These are phyloP conservation scores for Starmera quercuum DNA, from an alignment of 805 yeast species.

Conservation along the genomic window DNA sequence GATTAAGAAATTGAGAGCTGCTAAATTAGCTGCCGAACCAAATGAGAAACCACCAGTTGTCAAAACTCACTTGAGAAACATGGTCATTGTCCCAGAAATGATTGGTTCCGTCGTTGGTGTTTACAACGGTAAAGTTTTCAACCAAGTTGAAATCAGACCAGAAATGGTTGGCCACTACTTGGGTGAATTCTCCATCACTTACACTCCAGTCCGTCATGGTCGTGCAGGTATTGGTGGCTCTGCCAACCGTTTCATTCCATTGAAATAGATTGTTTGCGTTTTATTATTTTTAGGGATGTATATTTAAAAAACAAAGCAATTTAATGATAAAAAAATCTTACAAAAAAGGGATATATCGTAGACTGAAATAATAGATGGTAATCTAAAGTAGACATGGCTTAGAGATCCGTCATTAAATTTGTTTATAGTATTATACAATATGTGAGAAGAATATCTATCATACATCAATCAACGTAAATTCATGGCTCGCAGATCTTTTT, in stretches of 20 bases:
- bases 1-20: conserved; percentile 96
- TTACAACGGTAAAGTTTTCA: conserved; percentile 99
- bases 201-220: conserved; percentile 99
- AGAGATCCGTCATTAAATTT: too few relatives aligned
- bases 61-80: conserved; percentile 99
- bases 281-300: conserved; percentile 11
- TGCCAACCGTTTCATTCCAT: conserved; percentile 69
- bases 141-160: conserved; percentile 97
- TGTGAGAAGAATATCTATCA: too few relatives aligned
- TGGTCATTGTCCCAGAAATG: conserved; percentile 99
- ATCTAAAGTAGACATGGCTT: too few relatives aligned
- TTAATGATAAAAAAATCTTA: too few relatives aligned
- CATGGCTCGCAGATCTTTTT: conserved; percentile 65
- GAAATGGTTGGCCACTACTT: conserved; percentile 99
- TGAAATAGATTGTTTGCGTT: conserved; percentile 30
- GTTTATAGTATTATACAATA: too few relatives aligned
- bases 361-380: too few relatives aligned
- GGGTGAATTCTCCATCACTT: conserved; percentile 99
- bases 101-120: conserved; percentile 98
- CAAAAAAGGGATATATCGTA: too few relatives aligned
- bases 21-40: conserved; percentile 81
- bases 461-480: conserved; percentile 1
- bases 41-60: conserved; percentile 97
- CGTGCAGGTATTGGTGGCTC: conserved; percentile 79
- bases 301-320: conserved; percentile 13